phyloP scores from a whole-genome alignment of 2,329 filamentous ascomycete genomes.

The Beauveria australis region DNA sequence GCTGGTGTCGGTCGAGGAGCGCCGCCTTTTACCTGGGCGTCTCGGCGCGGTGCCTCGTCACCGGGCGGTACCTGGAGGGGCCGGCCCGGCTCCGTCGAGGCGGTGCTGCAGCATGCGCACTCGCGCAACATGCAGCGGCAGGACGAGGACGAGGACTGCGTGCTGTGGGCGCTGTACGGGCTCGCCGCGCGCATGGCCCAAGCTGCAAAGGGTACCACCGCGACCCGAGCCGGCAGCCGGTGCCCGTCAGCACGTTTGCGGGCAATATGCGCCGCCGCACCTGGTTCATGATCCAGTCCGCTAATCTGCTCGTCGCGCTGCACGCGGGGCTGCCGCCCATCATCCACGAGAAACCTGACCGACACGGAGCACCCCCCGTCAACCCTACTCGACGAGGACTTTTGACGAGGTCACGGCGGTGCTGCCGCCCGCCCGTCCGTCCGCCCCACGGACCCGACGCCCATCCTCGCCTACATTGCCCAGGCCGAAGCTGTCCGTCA shows the following conservation, averaged over 20 bases:
- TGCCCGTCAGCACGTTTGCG: slow-evolving; percentile 37
- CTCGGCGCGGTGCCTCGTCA: slow-evolving; percentile 38
- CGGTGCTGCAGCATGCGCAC: slow-evolving; percentile 37
- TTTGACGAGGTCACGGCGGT: slow-evolving; percentile 38
- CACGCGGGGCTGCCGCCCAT: slow-evolving; percentile 46
- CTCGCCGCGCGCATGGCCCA: slow-evolving; percentile 40
- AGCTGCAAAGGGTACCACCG: slow-evolving; percentile 46
- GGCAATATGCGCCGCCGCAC: slow-evolving; percentile 42
- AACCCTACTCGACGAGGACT: slow-evolving; percentile 41
- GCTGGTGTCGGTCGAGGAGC: slow-evolving; percentile 18
- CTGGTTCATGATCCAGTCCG: slow-evolving; percentile 40
- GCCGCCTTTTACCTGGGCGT: slow-evolving; percentile 25
- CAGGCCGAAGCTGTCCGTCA: slow-evolving; percentile 35
- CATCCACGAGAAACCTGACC: slow-evolving; percentile 37
- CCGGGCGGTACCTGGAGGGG: slow-evolving; percentile 38
- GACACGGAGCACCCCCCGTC: slow-evolving; percentile 37
- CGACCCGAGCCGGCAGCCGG: slow-evolving; percentile 33
- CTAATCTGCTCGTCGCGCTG: slow-evolving; percentile 41
- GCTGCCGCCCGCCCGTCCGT: slow-evolving; percentile 28
- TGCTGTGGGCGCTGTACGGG: slow-evolving; percentile 40
- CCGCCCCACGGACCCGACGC: slow-evolving; percentile 34
- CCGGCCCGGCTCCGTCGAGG: slow-evolving; percentile 39
- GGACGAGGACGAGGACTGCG: slow-evolving; percentile 34
- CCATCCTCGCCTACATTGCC: slow-evolving; percentile 33
- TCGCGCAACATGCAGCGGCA: slow-evolving; percentile 32